Base-by-base conservation (phyloP, 164 flowering plant species). In the Berberis thunbergii region DNA sequence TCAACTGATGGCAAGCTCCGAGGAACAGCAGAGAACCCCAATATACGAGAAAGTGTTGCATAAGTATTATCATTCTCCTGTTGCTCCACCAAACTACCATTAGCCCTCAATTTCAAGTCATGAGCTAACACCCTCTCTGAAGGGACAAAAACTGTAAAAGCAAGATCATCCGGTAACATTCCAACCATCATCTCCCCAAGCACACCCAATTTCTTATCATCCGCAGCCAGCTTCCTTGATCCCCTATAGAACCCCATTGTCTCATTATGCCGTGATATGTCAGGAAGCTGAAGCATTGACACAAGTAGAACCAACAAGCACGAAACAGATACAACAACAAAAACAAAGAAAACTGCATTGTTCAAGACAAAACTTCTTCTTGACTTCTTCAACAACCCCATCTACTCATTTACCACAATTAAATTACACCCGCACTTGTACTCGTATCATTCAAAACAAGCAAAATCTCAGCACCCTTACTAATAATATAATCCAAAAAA, bases 91-190 rank as follows among this genome's bases (percentile, higher is more conserved):
- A 77, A 67, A 64, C 81, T 82, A 0, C 62, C 72, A 45, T 78
- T 81, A 41, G 61, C 70, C 43, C 7, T 65, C 39, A 90, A 70
- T 49, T 79, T 74, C 71, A 93, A 55, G 66, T 80, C 84, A 6
- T 80, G 80, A 54, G 71, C 63, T 38, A 93, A 87, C 12, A 95
- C 92, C 62, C 68, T 52, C 64, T 81, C 85, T 0, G 98, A 86
- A 6, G 98, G 96, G 6, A 86, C 61, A 55, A 90, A 93, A 26
- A 88, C 74, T 0, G 98, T 90, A 68, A 93, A 93, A 46, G 87
- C 81, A 54, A 93, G 89, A 80, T 86, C 95, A 48, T 72, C 71
- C 0, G 96, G 96, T 65, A 93, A 68, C 97, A 93, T 88, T n/a
- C 70, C 78, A 43, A 93, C 42, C 89, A 93, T 80, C 79, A 78